Conservation (phyloP, 495 filamentous ascomycete genomes). For the Penicillium parvum region DNA sequence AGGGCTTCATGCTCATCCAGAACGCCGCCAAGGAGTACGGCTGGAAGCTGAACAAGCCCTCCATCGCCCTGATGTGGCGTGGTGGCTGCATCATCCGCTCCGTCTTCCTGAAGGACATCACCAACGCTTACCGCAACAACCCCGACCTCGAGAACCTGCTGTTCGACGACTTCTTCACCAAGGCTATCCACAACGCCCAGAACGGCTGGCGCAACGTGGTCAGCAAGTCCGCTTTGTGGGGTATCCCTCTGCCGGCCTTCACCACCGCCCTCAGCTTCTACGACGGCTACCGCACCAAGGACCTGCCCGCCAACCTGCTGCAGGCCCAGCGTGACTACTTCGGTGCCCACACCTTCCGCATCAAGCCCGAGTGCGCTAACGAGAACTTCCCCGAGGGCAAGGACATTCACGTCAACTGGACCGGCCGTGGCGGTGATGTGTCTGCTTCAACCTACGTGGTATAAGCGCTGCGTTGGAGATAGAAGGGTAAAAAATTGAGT, state of each 20-base stretch:
- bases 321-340: constrained; percentile 99
- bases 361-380: constrained; percentile 88
- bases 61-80: constrained; percentile 99
- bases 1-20: constrained; percentile 99
- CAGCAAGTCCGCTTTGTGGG: constrained; percentile 83
- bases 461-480: constrained; percentile 47
- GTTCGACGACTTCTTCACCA: constrained; percentile 99
- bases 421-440: constrained; percentile 92
- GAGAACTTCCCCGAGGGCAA: constrained; percentile 79
- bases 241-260: constrained; percentile 94
- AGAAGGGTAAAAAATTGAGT: constrained; percentile 26
- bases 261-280: constrained; percentile 95
- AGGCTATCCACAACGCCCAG: constrained; percentile 95
- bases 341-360: constrained; percentile 94
- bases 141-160: constrained; percentile 96
- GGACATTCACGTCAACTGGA: constrained; percentile 99
- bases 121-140: constrained; percentile 88
- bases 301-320: constrained; percentile 94
- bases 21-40: constrained; percentile 90
- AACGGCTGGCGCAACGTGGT: constrained; percentile 93
- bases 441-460: constrained; percentile 95
- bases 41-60: constrained; percentile 99
- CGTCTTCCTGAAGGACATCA: constrained; percentile 99
- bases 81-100: constrained; percentile 99
- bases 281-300: constrained; percentile 92